Percentiles rank a stretch among this genome's conserved stretches.
Conservation (phyloP, 2,329 filamentous ascomycete species). For the Harringtonia lauricola region DNA sequence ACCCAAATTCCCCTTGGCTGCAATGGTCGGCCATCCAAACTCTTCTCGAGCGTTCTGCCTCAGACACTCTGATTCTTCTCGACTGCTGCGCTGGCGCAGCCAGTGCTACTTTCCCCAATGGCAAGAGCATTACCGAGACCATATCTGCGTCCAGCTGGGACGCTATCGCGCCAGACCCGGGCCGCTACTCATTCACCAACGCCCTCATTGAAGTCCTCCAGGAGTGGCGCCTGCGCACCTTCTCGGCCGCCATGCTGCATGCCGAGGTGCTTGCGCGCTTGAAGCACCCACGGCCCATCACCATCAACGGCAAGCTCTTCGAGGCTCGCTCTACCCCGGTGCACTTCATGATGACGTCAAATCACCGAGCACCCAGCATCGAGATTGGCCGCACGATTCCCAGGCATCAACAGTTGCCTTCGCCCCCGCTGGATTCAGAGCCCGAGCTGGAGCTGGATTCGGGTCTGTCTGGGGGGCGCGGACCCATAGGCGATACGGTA, state of each 20-base stretch:
- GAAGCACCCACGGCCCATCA: constrained; percentile 46
- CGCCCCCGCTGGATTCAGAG: constrained; percentile 24
- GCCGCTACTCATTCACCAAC: constrained; percentile 48
- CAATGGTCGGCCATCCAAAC: constrained; percentile 54
- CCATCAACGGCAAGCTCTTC: constrained; percentile 45
- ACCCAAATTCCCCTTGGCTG: constrained; percentile 40
- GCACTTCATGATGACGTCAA: constrained; percentile 53
- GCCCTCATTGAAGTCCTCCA: constrained; percentile 47
- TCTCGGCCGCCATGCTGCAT: constrained; percentile 50
- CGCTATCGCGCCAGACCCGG: constrained; percentile 47
- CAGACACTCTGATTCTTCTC: constrained; percentile 45
- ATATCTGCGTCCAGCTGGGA: constrained; percentile 54
- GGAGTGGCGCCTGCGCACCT: constrained; percentile 42
- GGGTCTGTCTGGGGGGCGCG: constrained; percentile 10
- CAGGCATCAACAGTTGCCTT: constrained; percentile 22
- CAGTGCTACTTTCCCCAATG: constrained; percentile 46
- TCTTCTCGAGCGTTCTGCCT: constrained; percentile 42
- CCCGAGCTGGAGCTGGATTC: constrained; percentile 11
- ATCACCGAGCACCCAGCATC: constrained; percentile 47
- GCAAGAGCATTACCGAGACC: constrained; percentile 48
- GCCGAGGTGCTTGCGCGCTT: constrained; percentile 48
- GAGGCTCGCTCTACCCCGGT: constrained; percentile 48
- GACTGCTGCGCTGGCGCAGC: constrained; percentile 51
- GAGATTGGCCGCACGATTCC: constrained; percentile 34
- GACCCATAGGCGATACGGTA: constrained; percentile 9